These are phyloP conservation scores for Arabidopsis hybrid DNA, from an alignment of 441 rosid genomes.

Conservation along the genomic window DNA sequence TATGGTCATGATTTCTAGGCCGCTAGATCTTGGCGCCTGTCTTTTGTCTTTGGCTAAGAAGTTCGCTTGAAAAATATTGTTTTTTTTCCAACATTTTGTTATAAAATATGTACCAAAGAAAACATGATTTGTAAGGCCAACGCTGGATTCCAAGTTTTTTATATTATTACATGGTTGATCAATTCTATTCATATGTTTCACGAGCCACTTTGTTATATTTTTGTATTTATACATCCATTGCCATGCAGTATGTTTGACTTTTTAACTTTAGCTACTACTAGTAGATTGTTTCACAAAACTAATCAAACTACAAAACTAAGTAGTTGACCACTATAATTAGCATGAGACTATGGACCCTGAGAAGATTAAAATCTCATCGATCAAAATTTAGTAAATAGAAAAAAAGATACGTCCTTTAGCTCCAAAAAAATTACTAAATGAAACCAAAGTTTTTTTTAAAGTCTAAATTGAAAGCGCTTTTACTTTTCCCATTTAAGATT, in stretches of 20 bases:
- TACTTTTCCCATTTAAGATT: background rate
- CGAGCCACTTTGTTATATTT: slow-evolving; percentile 5
- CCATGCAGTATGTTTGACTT: slow-evolving; percentile 10
- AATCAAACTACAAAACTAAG: slow-evolving; percentile 12
- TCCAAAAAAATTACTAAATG: background rate
- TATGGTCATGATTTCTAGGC: slow-evolving; percentile 58
- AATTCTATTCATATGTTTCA: background rate
- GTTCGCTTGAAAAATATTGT: slow-evolving; percentile 17
- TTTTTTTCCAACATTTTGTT: background rate
- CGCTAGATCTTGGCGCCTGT: slow-evolving; percentile 35
- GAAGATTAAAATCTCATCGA: background rate
- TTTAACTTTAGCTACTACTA: slow-evolving; percentile 17
- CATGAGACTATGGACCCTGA: slow-evolving; percentile 17
- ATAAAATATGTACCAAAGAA: background rate
- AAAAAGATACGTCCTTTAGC: background rate
- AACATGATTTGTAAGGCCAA: background rate
- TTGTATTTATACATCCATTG: background rate
- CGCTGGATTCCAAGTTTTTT: background rate
- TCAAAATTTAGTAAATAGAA: background rate
- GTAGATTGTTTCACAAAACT: slow-evolving; percentile 14
- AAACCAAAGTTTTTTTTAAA: background rate
- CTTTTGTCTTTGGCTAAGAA: slow-evolving; percentile 44
- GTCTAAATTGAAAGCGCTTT: background rate
- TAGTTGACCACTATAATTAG: slow-evolving; percentile 6
- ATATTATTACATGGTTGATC: background rate